These are phyloP conservation scores for Rhododendron molle DNA, from an alignment of 148 eudicot genomes.

Conservation along the genomic window DNA sequence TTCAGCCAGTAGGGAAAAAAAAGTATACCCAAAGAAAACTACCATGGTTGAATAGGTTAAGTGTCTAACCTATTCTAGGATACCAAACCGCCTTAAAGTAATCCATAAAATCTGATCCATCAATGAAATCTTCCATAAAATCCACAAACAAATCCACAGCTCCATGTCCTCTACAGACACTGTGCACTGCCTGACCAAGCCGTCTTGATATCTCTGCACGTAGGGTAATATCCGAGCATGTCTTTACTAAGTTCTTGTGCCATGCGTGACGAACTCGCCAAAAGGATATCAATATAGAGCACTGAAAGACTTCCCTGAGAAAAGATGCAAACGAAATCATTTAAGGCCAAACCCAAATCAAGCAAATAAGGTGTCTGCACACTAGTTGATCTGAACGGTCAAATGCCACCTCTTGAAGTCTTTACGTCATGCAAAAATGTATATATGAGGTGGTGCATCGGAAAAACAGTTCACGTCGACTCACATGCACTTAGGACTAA, in stretches of 20 bases:
- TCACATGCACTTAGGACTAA: neutral
- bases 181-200: slow-evolving; percentile 53
- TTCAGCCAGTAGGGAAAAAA: neutral
- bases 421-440: neutral
- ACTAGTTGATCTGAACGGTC: neutral
- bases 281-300: slow-evolving; percentile 77
- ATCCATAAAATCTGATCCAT: slow-evolving; percentile 62
- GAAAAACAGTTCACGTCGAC: neutral
- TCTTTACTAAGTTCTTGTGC: slow-evolving; percentile 82
- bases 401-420: neutral
- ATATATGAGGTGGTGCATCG: neutral
- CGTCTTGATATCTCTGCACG: slow-evolving; percentile 52
- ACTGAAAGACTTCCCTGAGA: slow-evolving; percentile 86
- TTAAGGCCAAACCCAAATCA: neutral
- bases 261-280: slow-evolving; percentile 97
- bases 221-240: slow-evolving; percentile 53
- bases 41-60: neutral
- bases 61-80: slow-evolving; percentile 69
- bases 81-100: slow-evolving; percentile 91
- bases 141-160: slow-evolving; percentile 40
- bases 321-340: slow-evolving; percentile 6
- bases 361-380: neutral
- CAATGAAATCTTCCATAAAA: slow-evolving; percentile 56
- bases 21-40: neutral
- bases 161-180: slow-evolving; percentile 55